Conservation (phyloP, 2,329 filamentous ascomycete genomes). For the Colletotrichum sp. region DNA sequence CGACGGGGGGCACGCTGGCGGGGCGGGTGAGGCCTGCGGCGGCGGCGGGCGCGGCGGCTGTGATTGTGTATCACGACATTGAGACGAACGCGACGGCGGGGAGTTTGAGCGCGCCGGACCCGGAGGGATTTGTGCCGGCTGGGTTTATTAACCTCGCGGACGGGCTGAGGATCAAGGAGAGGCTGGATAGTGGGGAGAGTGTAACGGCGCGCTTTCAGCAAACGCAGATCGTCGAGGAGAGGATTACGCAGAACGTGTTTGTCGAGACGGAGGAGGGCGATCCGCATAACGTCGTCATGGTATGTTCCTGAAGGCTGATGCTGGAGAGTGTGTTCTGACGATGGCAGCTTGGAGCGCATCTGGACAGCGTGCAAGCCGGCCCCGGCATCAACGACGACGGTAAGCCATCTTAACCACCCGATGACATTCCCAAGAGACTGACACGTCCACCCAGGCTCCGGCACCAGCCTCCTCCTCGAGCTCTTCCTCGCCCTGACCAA, state of each 20-base stretch:
- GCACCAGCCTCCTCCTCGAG: constrained; percentile 45
- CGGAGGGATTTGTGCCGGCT: constrained; percentile 32
- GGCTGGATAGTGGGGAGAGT: constrained; percentile 42
- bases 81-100: constrained; percentile 35
- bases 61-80: constrained; percentile 36
- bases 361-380: constrained; percentile 48
- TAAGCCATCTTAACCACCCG: neutral
- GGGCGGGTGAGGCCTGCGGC: constrained; percentile 34
- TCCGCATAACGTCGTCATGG: constrained; percentile 44
- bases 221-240: constrained; percentile 39
- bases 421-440: neutral
- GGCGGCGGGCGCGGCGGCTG: constrained; percentile 32
- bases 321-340: neutral
- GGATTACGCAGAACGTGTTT: constrained; percentile 49
- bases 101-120: constrained; percentile 29
- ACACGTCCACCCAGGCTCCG: constrained; percentile 34
- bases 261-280: constrained; percentile 51
- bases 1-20: constrained; percentile 35
- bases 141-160: constrained; percentile 40
- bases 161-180: constrained; percentile 42
- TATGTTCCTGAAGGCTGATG: neutral
- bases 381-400: constrained; percentile 53
- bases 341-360: constrained; percentile 43
- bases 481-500: constrained; percentile 43
- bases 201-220: constrained; percentile 40